Percentiles rank a stretch among this genome's conserved stretches.
These are phyloP conservation scores for Aspergillus glaucus DNA, from an alignment of 2,329 filamentous ascomycete species.

Conservation along the genomic window DNA sequence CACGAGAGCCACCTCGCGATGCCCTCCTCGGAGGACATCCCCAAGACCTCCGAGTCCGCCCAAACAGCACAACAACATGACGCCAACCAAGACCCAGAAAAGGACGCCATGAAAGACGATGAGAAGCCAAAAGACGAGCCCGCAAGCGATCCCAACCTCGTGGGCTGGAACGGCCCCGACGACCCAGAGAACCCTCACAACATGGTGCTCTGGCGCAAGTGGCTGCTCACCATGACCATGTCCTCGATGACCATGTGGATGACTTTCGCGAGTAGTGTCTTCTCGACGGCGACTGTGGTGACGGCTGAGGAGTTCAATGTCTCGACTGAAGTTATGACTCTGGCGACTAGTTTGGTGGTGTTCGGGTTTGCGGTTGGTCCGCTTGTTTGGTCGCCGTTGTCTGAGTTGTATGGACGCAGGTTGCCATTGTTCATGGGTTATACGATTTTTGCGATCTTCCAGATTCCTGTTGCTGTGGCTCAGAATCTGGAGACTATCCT, in stretches of 20 bases:
- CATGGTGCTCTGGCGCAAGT: conserved; percentile 30
- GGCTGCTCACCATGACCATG: conserved; percentile 29
- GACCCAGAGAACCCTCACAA: conserved; percentile 30
- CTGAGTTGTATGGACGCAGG: conserved; percentile 47
- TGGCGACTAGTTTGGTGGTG: conserved; percentile 40
- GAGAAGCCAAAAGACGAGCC: conserved; percentile 7
- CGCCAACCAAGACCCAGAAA: conserved; percentile 5
- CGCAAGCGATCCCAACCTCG: conserved; percentile 23
- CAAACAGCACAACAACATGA: conserved; percentile 2
- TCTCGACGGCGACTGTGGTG: conserved; percentile 36
- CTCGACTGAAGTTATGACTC: conserved; percentile 32
- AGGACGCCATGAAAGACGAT: conserved; percentile 6
- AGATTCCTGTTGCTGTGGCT: conserved; percentile 51
- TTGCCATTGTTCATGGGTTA: conserved; percentile 46
- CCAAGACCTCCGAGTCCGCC: conserved; percentile 6
- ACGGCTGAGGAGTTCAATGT: conserved; percentile 41
- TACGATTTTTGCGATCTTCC: conserved; percentile 46
- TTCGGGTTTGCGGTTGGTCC: conserved; percentile 52
- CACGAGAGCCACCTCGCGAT: conserved; percentile 2
- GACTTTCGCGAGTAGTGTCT: conserved; percentile 44
- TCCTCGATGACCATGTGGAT: conserved; percentile 37
- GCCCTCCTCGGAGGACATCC: conserved; percentile 8
- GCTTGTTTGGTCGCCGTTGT: conserved; percentile 39
- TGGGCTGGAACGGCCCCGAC: conserved; percentile 27
- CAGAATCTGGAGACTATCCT: conserved; percentile 50